These are phyloP conservation scores for Immersiella caudata DNA, from an alignment of 495 filamentous ascomycete genomes.

Conservation along the genomic window DNA sequence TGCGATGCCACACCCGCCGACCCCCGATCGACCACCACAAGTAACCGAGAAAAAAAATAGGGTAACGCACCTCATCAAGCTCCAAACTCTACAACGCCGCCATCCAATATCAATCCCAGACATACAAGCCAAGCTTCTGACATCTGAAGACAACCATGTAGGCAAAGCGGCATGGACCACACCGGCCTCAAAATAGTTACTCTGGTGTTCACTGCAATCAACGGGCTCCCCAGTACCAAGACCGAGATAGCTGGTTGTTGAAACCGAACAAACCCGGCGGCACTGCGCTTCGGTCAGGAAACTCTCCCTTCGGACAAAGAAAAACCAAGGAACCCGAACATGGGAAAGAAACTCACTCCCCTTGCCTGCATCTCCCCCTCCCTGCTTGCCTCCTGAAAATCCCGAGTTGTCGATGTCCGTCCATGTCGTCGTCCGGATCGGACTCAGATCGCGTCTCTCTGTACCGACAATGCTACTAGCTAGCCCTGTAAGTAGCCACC, in stretches of 20 bases:
- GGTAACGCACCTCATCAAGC: not conserved
- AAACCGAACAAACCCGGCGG: no score
- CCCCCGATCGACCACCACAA: not conserved
- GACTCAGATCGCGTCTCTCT: not conserved
- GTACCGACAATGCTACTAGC: not conserved
- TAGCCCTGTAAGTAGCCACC: not conserved
- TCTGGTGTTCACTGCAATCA: no score
- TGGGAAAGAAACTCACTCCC: not conserved
- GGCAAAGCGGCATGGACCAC: not conserved
- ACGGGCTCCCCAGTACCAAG: no score
- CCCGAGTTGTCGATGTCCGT: not conserved
- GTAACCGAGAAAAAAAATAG: not conserved
- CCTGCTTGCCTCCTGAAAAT: not conserved
- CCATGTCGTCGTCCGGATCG: not conserved
- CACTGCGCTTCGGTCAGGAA: not conserved
- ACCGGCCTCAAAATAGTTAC: not conserved
- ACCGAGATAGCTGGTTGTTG: no score
- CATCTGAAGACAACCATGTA: not conserved
- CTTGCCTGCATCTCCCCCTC: not conserved
- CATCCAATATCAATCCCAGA: not conserved
- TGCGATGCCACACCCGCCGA: conserved; percentile 2
- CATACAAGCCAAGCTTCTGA: not conserved
- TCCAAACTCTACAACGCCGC: not conserved
- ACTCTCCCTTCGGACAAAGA: not conserved
- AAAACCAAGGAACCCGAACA: not conserved